Evolutionary conservation across 2,329 filamentous ascomycete genomes (phyloP).

Genomic region (Thermomyces lanuginosus): DNA sequence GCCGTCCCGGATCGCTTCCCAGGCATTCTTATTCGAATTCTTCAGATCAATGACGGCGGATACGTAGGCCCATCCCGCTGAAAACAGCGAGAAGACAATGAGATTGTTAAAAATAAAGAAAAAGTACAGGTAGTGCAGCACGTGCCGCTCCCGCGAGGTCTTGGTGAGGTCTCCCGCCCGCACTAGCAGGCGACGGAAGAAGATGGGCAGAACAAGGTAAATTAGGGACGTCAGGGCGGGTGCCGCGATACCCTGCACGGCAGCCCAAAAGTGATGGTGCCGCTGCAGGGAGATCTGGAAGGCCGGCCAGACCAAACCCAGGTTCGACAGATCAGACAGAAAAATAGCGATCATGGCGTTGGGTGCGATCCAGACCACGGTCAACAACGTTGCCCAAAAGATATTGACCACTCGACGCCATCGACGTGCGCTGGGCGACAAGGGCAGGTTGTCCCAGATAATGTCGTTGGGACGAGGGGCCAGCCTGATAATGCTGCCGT

Average conservation of each 20-base stretch:
- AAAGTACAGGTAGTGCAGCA: conserved; percentile 74
- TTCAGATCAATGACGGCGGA: conserved; percentile 46
- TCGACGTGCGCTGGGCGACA: conserved; percentile 50
- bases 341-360: conserved; percentile 94
- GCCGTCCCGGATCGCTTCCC: conserved; percentile 50
- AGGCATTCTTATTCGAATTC: conserved; percentile 42
- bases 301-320: conserved; percentile 61
- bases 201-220: conserved; percentile 73
- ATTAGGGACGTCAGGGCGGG: conserved; percentile 75
- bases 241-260: conserved; percentile 81
- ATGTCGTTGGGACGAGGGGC: conserved; percentile 81
- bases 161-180: conserved; percentile 80
- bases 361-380: conserved; percentile 71
- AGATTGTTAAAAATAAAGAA: conserved; percentile 98
- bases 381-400: conserved; percentile 67
- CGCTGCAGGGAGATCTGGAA: conserved; percentile 51
- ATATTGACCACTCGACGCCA: conserved; percentile 65
- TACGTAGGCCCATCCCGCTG: conserved; percentile 60
- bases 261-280: conserved; percentile 57
- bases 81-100: conserved; percentile 84
- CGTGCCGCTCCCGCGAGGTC: conserved; percentile 79
- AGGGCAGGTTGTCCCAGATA: conserved; percentile 84
- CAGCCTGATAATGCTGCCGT: conserved; percentile 59
- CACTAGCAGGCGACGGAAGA: conserved; percentile 76
- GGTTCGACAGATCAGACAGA: conserved; percentile 65